Evolutionary conservation across 106 monocot genomes (phyloP).

Genomic region (Narthecium ossifragum): DNA sequence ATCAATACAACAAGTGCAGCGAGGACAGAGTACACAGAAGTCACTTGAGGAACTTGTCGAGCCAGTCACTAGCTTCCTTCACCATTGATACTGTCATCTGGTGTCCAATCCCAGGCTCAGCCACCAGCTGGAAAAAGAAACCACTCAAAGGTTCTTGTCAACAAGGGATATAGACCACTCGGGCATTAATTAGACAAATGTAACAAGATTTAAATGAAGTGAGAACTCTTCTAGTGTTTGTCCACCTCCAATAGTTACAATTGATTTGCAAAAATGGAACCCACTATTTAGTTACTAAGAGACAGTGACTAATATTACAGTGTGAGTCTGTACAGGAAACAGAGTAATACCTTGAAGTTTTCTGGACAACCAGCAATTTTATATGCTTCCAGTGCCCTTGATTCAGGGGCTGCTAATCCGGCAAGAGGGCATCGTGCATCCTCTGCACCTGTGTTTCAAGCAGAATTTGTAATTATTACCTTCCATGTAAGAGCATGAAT

Average conservation of each 20-base stretch:
- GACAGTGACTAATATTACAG: not conserved
- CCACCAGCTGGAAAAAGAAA: conserved; percentile 46
- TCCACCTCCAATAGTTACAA: too few relatives aligned
- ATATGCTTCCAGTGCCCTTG: conserved; percentile 54
- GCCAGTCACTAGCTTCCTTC: conserved; percentile 79
- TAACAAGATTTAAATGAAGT: not conserved
- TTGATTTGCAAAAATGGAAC: too few relatives aligned
- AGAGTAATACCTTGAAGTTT: conserved; percentile 53
- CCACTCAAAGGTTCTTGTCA: not conserved
- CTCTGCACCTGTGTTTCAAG: conserved; percentile 43
- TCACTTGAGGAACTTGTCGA: conserved; percentile 62
- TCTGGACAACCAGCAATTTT: conserved; percentile 34
- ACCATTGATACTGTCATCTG: conserved; percentile 80
- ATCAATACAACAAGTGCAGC: too few relatives aligned
- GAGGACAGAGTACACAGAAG: too few relatives aligned
- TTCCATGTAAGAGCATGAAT: not conserved
- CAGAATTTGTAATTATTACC: not conserved
- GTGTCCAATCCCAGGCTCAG: conserved; percentile 73
- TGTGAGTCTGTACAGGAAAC: not conserved
- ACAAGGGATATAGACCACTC: not conserved
- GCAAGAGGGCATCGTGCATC: conserved; percentile 82
- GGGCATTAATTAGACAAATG: too few relatives aligned
- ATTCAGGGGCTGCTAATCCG: conserved; percentile 43
- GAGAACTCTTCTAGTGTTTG: too few relatives aligned
- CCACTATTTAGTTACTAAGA: not conserved